Conservation (phyloP, 805 yeast species). For the Blastobotrys chiropterorum region DNA sequence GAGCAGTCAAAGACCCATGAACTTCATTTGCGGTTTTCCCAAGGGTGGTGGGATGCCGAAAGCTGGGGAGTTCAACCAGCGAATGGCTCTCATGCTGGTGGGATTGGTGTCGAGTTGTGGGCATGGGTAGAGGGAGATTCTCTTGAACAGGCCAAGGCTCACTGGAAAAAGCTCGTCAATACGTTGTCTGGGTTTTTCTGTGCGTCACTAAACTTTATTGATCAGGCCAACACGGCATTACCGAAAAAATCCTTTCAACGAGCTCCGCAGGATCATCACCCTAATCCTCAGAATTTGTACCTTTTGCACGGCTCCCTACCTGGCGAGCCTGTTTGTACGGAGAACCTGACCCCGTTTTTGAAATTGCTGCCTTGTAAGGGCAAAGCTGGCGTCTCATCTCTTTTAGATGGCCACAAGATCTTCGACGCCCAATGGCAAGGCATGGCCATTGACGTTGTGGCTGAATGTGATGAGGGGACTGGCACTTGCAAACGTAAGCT, state of each 20-base stretch:
- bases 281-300: constrained; percentile 26
- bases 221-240: constrained; percentile 66
- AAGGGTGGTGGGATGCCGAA: constrained; percentile 92
- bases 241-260: constrained; percentile 43
- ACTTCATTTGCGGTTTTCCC: constrained; percentile 78
- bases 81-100: constrained; percentile 72
- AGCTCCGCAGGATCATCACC: constrained; percentile 17
- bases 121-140: constrained; percentile 66
- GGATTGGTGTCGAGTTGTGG: constrained; percentile 94
- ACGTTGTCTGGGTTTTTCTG: constrained; percentile 87
- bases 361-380: constrained; percentile 90
- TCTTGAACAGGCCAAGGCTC: constrained; percentile 46
- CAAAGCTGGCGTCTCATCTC: constrained; percentile 75
- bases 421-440: constrained; percentile 94
- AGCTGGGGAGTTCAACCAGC: constrained; percentile 79
- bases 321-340: constrained; percentile 93
- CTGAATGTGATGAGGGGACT: constrained; percentile 45
- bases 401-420: constrained; percentile 78
- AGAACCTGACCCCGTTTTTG: constrained; percentile 88
- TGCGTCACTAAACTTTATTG: constrained; percentile 88
- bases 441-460: constrained; percentile 75
- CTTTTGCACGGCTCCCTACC: constrained; percentile 82
- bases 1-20: constrained; percentile 62
- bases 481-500: constrained; percentile 29
- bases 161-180: constrained; percentile 70